These are phyloP conservation scores for Cenchrus purpureus DNA, from an alignment of 176 grass and related monocot species.

Conservation along the genomic window DNA sequence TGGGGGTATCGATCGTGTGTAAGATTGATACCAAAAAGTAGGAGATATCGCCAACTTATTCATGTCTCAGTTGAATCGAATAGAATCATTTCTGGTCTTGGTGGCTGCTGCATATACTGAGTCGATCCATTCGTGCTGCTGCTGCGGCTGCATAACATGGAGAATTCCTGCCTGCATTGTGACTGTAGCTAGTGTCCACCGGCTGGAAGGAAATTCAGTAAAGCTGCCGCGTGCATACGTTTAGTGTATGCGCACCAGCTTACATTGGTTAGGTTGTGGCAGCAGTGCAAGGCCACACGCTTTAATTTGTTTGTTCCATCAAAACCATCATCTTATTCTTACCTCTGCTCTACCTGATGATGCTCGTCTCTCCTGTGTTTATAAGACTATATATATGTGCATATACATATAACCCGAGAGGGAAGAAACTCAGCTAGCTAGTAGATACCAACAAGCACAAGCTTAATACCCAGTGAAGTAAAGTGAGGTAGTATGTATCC, in stretches of 20 bases:
- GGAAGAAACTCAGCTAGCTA: too few relatives aligned
- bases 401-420: neutral
- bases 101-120: neutral
- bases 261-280: constrained; percentile 19
- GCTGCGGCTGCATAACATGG: constrained; percentile 34
- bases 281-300: neutral
- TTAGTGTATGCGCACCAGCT: constrained; percentile 28
- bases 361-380: neutral
- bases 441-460: too few relatives aligned
- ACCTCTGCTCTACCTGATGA: too few relatives aligned
- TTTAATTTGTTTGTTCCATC: neutral
- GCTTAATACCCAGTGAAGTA: too few relatives aligned
- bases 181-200: neutral
- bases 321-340: neutral
- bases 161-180: neutral
- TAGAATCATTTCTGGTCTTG: neutral
- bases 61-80: constrained; percentile 11
- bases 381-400: too few relatives aligned
- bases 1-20: neutral
- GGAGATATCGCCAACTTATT: constrained; percentile 40
- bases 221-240: neutral
- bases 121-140: constrained; percentile 23
- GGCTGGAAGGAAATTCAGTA: neutral
- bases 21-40: constrained; percentile 3
- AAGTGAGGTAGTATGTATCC: neutral